Base-by-base conservation (phyloP, 2,329 filamentous ascomycete species). In the Epichloe coenophiala region DNA sequence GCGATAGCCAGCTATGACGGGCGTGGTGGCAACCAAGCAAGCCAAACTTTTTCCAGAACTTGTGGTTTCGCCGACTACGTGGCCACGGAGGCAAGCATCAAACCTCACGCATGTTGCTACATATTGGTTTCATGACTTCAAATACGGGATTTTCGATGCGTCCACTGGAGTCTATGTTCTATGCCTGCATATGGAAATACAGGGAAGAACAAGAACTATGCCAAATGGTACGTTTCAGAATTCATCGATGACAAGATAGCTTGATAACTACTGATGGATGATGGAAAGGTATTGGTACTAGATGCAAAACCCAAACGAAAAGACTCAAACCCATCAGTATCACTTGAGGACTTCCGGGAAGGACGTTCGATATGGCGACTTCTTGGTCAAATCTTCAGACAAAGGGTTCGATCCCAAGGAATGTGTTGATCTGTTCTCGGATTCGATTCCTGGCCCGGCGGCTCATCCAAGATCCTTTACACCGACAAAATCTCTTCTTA, bases 151-250 rank as follows among this genome's bases (percentile, higher is more conserved):
- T 31, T 80, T 81, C 57, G 8, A 31, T 4, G 31, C 31, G 74
- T 80, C 36, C 77, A 80, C 52, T 81, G 77, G 74, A 76, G 77
- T 0, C 65, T 70, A 0, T 80, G 78, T 54, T 60, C 74, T 0
- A 75, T 80, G 1, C 72, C 77, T 0, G 76, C 71, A 3, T 80
- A 75, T 74, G 77, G 76, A 2, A 68, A 68, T 53, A 62, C 62
- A 5, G 59, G 61, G 5, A 58, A 60, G 1, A 54, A 68, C 44
- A 68, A 71, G 54, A 65, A 61, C 35, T 71, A 71, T 46, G 66
- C 67, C 0, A 68, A 71, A 52, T 71, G 68, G 67, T 69, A 76
- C 69, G 67, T 69, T 72, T 38, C 35, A 15, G 60, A 31, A 4
- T 9, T 31, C 31, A 31, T 31, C 31, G 31, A 31, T 8, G 27